Base-by-base conservation (phyloP, 228 moss, liverwort and hornwort genomes). In the Sphagnum magellanicum region DNA sequence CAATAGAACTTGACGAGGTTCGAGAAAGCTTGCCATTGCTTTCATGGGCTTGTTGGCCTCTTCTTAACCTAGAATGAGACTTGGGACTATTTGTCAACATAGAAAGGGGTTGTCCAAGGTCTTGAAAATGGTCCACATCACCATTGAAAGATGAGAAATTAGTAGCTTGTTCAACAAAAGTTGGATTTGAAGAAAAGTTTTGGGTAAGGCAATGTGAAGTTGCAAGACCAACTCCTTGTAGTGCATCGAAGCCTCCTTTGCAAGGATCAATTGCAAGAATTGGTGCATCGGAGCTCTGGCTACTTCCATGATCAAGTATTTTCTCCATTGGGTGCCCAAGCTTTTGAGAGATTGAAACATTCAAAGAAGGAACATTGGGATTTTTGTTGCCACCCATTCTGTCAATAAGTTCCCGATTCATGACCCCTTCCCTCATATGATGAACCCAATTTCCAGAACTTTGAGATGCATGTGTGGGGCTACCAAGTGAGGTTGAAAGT, bases 101-200 rank as follows among this genome's bases (percentile, higher is more conserved):
- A 65, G 79, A 70, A 65, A 73, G 77, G 52, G 84, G 76, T 16
- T 68, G 60, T 61, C 50, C 50, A 8, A 60, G 60, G 59, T 46
- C 8, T 9, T 74, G 72, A 4, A 79, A 75, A 32, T 74, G 79
- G 17, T 75, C 71, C 15, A 81, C 80, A 46, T 70, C 82, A 10
- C 81, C 74, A 59, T 32, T 32, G 32, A 88, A 84, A 71, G 82
- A 75, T 16, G 88, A 88, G 48, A 78, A 88, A 64, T 77, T 79
- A 8, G 84, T 84, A 51, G 84, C 88, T 12, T 84, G 81, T 71
- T 88, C 88, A 10, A 80, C 88, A 51, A 88, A 88, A 5, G 84
- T 80, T 4, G 82, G 79, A 49, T 84, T 70, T 17, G 82, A 59
- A 10, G 88, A 69, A 71, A 88, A 88, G 32, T 32, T 32, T 63